phyloP scores from a whole-genome alignment of 768 basidiomycete genomes.

The Suillus cothurnatus region DNA sequence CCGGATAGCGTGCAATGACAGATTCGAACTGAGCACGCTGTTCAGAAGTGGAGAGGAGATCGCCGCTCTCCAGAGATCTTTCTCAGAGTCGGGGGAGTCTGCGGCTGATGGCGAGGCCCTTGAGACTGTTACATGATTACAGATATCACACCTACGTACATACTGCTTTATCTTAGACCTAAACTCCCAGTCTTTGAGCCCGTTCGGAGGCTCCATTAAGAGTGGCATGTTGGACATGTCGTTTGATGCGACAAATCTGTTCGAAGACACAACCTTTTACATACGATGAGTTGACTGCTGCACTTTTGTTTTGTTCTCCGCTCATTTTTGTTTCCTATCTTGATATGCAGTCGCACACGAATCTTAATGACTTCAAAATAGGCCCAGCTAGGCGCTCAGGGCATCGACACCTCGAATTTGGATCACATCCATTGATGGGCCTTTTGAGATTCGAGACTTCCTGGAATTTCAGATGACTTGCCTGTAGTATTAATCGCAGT shows the following conservation, averaged over 20 bases:
- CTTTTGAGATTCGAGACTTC: too few relatives aligned
- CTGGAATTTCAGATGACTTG: too few relatives aligned
- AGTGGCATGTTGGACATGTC: neutral
- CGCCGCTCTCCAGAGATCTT: conserved; percentile 35
- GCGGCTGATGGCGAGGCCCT: conserved; percentile 1
- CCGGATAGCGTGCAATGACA: conserved; percentile 50
- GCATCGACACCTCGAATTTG: too few relatives aligned
- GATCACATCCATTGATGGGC: too few relatives aligned
- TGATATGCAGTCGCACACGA: neutral
- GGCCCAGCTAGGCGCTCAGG: too few relatives aligned
- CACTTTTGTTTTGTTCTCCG: neutral
- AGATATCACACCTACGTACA: neutral
- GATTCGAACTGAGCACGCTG: conserved; percentile 63
- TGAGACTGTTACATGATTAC: conserved; percentile 1
- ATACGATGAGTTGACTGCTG: neutral
- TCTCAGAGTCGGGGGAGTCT: conserved; percentile 20
- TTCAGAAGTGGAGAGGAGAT: conserved; percentile 64
- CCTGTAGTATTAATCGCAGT: too few relatives aligned
- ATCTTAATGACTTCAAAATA: too few relatives aligned
- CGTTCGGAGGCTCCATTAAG: neutral
- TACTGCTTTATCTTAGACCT: neutral
- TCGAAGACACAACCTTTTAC: neutral
- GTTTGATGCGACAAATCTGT: neutral
- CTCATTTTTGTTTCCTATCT: neutral
- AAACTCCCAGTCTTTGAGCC: neutral